Base-by-base conservation (phyloP, 306 rosid species). In the Begonia peltatifolia region DNA sequence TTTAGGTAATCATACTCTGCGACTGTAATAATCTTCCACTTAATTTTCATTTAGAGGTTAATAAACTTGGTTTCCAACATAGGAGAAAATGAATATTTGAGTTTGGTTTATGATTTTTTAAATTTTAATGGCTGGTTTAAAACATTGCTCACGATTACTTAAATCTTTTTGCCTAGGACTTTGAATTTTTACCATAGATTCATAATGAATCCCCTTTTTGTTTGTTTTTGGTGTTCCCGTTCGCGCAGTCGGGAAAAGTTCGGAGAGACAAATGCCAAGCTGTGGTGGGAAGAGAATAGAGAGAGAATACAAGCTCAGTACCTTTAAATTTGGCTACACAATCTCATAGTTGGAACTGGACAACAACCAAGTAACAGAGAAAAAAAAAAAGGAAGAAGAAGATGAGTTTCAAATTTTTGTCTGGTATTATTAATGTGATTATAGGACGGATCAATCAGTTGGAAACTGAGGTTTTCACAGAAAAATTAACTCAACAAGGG, bases 261-360 rank as follows among this genome's bases (percentile, higher is more conserved):
- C 49, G 94, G 87, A 44, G 93, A 86, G 68, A 69, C 70, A 50
- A 63, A 66, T 9, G 99, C 99, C 0, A 83, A 77, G 76, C 59
- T 42, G 9, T 92, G 99, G 99, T 92, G 99, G 99, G 94, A 83
- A 15, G 83, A 72, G 18, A 92, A 92, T 72, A 77, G 77, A 57
- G 99, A 76, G 42, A 83, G 99, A 63, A 77, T 90, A 68, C 87
- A 79, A 55, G 78, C 82, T 59, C 84, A 90, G 56, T 90, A 79
- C 65, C 86, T 86, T 51, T 90, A 78, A 82, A 57, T 57, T 58
- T 47, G 38, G 38, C 9, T 30, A 7, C 38, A 30, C 6, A 25
- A 25, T 25, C 35, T 25, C 35, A 25, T 6, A 25, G 35, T 25
- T 25, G 35, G 35, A 25, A 17, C 18, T 17, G 18, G 18, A 1